Conservation (phyloP, 495 filamentous ascomycete genomes). For the Alectoria sarmentosa region DNA sequence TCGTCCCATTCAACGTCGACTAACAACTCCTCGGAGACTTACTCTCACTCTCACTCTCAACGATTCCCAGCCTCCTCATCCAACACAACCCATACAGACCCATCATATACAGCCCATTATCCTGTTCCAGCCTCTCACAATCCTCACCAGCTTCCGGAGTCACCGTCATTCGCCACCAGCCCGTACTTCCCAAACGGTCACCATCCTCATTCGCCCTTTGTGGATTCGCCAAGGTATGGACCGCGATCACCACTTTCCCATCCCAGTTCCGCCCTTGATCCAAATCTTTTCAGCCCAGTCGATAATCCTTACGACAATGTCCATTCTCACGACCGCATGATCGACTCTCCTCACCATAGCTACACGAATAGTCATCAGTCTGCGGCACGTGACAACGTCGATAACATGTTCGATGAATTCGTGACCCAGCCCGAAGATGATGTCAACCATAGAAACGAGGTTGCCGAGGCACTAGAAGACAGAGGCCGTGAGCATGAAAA, state of each 20-base stretch:
- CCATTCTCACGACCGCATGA: slow-evolving; percentile 17
- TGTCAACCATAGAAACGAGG: slow-evolving; percentile 23
- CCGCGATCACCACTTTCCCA: slow-evolving; percentile 24
- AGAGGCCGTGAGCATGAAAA: slow-evolving; percentile 23
- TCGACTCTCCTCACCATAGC: slow-evolving; percentile 14
- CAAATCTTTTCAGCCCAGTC: slow-evolving; percentile 22
- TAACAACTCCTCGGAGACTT: slow-evolving; percentile 20
- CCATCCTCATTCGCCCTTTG: slow-evolving; percentile 22
- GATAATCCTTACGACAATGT: slow-evolving; percentile 20
- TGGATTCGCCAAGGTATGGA: slow-evolving; percentile 23
- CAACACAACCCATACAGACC: slow-evolving; percentile 23
- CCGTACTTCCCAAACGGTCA: slow-evolving; percentile 23
- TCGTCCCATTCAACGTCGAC: slow-evolving; percentile 27
- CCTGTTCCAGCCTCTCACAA: slow-evolving; percentile 23
- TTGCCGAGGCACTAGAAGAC: slow-evolving; percentile 26
- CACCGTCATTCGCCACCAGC: slow-evolving; percentile 23
- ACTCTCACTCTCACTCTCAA: slow-evolving; percentile 22
- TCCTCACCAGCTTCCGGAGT: slow-evolving; percentile 23
- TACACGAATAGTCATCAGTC: slow-evolving; percentile 14
- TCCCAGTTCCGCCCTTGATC: slow-evolving; percentile 19
- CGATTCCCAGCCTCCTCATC: slow-evolving; percentile 24
- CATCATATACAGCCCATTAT: slow-evolving; percentile 25
- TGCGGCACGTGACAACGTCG: slow-evolving; percentile 14
- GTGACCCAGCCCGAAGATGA: slow-evolving; percentile 27
- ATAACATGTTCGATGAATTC: slow-evolving; percentile 28